Evolutionary conservation across 2,329 filamentous ascomycete genomes (phyloP), one percentile per base, ranked within the genome.

Genomic region (Fusarium verticillioides): DNA sequence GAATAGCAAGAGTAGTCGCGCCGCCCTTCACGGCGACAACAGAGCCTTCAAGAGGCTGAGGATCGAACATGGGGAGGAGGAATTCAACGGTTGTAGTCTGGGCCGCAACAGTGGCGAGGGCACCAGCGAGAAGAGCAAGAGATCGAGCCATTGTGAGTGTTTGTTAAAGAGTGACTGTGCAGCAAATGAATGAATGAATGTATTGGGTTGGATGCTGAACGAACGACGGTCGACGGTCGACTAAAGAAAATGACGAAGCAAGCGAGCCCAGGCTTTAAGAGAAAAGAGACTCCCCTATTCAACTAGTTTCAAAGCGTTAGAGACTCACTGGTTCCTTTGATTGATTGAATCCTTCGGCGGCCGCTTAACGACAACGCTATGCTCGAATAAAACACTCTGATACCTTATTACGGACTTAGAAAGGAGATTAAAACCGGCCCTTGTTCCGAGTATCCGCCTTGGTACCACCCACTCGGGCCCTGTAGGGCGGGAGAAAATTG

Each of bases 1-100:
- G 62, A 28, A 82, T 49, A 50, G 71, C 73, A 50, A 78, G 75
- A 5, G 82, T 84, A 3, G 81, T 82, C 50, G 78, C 75, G 13
- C 54, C 66, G 15, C 49, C 58, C 39, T 77, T 76, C 63, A 70
- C 80, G 12, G 68, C 72, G 44, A 82, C 52, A 58, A 82, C 70
- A n/a, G 81, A 82, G 37, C 75, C 81, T 12, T 75, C 75, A 18
- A 80, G 53, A 15, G 58, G 47, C 23, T 77, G 66, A 16, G 69
- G 9, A 50, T 79, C 76, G 50, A 64, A 71, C 43, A 71, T 46
- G 34, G 78, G 77, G 47, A 81, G 66, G 34, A 82, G 62, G 49
- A 83, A 64, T 44, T 67, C 66, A 56, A 81, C 73, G 10, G 77
- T 77, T 52, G 77, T 77, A 36, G 76, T 78, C 50, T 80, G 75